phyloP scores from a whole-genome alignment of 805 yeast species.

The Cephaloascus fragrans region DNA sequence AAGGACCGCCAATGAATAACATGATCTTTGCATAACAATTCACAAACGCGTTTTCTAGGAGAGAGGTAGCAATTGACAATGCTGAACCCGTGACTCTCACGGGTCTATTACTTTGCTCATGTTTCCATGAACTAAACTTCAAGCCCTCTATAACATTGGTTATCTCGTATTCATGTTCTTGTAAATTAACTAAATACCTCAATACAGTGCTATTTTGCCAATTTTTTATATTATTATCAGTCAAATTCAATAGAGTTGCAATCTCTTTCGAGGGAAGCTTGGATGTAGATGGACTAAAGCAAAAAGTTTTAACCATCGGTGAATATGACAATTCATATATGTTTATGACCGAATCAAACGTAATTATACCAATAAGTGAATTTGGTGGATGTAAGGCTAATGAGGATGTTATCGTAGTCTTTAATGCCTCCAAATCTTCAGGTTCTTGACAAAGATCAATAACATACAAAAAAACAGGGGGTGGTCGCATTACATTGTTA shows the following conservation, averaged over 20 bases:
- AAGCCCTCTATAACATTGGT: not conserved
- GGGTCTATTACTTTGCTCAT: constrained; percentile 13
- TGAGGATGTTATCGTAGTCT: constrained; percentile 1
- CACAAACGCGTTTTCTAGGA: constrained; percentile 12
- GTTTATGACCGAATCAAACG: constrained; percentile 18
- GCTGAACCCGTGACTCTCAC: constrained; percentile 26
- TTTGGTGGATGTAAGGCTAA: not conserved
- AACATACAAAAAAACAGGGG: constrained; percentile 10
- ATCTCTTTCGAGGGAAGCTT: not conserved
- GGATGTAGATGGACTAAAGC: constrained; percentile 2
- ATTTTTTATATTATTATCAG: not conserved
- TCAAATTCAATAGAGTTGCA: not conserved
- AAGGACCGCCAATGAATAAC: constrained; percentile 27
- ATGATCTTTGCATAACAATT: constrained; percentile 16
- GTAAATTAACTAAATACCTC: not conserved
- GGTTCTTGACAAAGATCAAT: constrained; percentile 9
- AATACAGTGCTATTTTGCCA: not conserved
- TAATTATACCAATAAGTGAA: constrained; percentile 12
- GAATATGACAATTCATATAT: constrained; percentile 9
- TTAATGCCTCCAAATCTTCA: constrained; percentile 9
- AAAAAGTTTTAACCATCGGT: not conserved
- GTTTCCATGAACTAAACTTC: not conserved
- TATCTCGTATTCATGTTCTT: not conserved
- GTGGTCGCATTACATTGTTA: not conserved
- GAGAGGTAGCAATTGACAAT: constrained; percentile 11